Evolutionary conservation across 768 basidiomycete genomes (phyloP).

Genomic region (Lactifluus subvellereus): DNA sequence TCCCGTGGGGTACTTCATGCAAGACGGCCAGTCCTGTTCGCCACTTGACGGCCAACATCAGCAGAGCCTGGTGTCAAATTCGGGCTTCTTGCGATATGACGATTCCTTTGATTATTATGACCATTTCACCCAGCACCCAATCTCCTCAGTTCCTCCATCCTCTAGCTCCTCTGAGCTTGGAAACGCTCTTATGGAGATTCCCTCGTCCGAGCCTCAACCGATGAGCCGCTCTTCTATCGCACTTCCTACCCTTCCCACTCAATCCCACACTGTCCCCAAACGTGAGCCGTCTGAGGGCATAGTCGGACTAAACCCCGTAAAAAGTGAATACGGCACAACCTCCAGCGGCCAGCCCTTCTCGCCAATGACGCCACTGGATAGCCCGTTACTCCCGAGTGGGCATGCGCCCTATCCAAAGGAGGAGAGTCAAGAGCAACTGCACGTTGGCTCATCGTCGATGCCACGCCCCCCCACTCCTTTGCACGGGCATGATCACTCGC

Average conservation of each 20-base stretch:
- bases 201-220: background rate
- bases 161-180: conserved; percentile 21
- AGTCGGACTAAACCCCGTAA: background rate
- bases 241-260: conserved; percentile 6
- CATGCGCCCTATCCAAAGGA: conserved; percentile 8
- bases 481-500: background rate
- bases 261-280: background rate
- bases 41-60: conserved; percentile 8
- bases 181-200: conserved; percentile 16
- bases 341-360: conserved; percentile 4
- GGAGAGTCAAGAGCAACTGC: conserved; percentile 2
- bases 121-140: background rate
- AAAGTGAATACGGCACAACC: conserved; percentile 7
- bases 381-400: background rate
- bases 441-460: background rate
- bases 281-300: background rate
- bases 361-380: background rate
- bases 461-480: background rate
- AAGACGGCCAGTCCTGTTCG: background rate
- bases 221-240: conserved; percentile 1
- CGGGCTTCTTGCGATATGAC: background rate
- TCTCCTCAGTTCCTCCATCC: background rate
- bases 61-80: background rate
- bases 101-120: conserved; percentile 1
- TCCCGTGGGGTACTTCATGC: background rate